Percentiles rank a stretch among this genome's conserved stretches.
Evolutionary conservation across 2,329 filamentous ascomycete genomes (phyloP).

Genomic region (Fusarium camptoceras): DNA sequence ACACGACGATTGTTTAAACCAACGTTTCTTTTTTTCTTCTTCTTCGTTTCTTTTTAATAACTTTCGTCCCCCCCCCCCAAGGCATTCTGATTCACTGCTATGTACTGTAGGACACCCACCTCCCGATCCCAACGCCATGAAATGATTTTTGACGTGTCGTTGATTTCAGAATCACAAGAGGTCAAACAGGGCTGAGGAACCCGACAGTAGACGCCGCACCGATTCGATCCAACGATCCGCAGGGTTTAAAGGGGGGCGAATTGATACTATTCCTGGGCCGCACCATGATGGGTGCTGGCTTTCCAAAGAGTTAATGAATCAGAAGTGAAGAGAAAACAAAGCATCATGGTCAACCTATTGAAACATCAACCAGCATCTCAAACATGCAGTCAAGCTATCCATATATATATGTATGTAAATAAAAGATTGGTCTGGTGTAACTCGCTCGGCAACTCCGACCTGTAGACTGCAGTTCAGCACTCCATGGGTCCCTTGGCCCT

Average conservation of each 20-base stretch:
- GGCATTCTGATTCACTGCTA: not conserved
- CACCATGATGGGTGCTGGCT: not conserved
- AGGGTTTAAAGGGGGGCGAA: constrained; percentile 20
- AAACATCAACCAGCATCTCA: not conserved
- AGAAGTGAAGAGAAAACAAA: constrained; percentile 9
- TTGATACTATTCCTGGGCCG: constrained; percentile 7
- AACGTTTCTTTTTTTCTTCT: not conserved
- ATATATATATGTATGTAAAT: too few species aligned
- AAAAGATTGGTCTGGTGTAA: not conserved
- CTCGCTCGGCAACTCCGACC: constrained; percentile 3
- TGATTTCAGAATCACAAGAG: constrained; percentile 6
- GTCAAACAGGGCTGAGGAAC: constrained; percentile 27
- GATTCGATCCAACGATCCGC: constrained; percentile 24
- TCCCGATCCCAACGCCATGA: constrained; percentile 15
- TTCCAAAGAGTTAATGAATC: not conserved
- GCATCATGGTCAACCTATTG: not conserved
- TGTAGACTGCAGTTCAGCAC: constrained; percentile 28
- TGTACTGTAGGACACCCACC: not conserved
- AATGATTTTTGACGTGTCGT: constrained; percentile 32
- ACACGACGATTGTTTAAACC: constrained; percentile 10
- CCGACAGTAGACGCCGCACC: constrained; percentile 15
- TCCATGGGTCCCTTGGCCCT: constrained; percentile 11
- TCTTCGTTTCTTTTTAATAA: not conserved
- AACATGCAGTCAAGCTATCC: not conserved
- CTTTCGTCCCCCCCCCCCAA: not conserved